Percentiles rank a stretch among this genome's conserved stretches.
phyloP scores from a whole-genome alignment of 169 alveolate species.

The Cryptosporidium andersoni region DNA sequence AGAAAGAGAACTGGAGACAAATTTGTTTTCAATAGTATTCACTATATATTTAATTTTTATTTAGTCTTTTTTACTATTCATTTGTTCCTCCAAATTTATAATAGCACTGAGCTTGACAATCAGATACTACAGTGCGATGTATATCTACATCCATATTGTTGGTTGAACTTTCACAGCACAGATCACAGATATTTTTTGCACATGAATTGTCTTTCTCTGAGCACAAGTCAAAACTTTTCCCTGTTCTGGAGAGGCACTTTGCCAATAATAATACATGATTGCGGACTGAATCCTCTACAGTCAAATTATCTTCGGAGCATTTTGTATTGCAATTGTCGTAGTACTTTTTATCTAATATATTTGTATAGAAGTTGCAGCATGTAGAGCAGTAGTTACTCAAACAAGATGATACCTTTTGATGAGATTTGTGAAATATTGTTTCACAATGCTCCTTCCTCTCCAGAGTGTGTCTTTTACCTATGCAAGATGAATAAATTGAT shows the following conservation, averaged over 20 bases:
- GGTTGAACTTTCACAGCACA: constrained; percentile 40
- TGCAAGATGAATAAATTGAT: constrained; percentile 59
- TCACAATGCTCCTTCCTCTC: constrained; percentile 73
- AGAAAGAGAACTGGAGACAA: too few species aligned
- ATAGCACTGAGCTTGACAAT: constrained; percentile 56
- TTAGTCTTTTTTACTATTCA: not conserved
- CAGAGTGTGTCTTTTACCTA: constrained; percentile 7
- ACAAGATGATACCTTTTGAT: constrained; percentile 64
- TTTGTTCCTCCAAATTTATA: constrained; percentile 14
- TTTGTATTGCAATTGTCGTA: constrained; percentile 39
- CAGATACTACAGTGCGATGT: constrained; percentile 11
- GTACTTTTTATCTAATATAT: constrained; percentile 63
- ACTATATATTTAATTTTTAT: not conserved
- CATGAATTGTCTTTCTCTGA: constrained; percentile 48
- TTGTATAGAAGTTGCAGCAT: constrained; percentile 77
- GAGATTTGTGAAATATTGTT: constrained; percentile 52
- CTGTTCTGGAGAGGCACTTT: constrained; percentile 54
- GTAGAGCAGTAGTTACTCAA: constrained; percentile 73
- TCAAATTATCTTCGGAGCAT: constrained; percentile 31
- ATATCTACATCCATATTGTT: constrained; percentile 5
- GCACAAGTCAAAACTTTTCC: constrained; percentile 57
- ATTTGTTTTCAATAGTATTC: too few species aligned
- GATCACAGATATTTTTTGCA: constrained; percentile 45
- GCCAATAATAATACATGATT: constrained; percentile 23
- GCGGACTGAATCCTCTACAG: constrained; percentile 19